Conservation (phyloP, 2,329 filamentous ascomycete species). For the Bipolaris sorokiniana region DNA sequence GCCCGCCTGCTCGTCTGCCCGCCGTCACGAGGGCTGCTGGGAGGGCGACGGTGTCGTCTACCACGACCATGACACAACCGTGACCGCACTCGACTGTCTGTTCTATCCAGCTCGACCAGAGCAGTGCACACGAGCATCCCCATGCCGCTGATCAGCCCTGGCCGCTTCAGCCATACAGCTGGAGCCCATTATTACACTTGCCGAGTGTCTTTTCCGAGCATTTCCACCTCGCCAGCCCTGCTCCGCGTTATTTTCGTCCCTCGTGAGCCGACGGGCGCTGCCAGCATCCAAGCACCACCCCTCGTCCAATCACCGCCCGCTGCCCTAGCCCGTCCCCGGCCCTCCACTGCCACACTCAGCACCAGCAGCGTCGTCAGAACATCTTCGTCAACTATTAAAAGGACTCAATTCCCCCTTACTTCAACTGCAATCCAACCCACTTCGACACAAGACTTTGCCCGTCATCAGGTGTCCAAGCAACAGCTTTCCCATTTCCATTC, state of each 20-base stretch:
- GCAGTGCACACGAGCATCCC: background rate
- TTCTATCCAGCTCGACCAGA: background rate
- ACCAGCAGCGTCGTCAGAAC: constrained; percentile 41
- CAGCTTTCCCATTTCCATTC: constrained; percentile 65
- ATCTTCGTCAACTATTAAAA: constrained; percentile 46
- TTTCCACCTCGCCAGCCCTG: constrained; percentile 24
- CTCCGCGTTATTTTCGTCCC: constrained; percentile 41
- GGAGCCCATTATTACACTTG: constrained; percentile 17
- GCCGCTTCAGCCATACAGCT: constrained; percentile 17
- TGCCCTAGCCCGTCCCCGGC: constrained; percentile 32
- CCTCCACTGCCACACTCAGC: constrained; percentile 28
- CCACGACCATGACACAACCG: constrained; percentile 23
- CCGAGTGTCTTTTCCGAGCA: constrained; percentile 30
- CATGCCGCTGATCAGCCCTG: constrained; percentile 11
- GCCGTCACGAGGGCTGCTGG: constrained; percentile 21
- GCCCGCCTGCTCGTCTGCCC: background rate
- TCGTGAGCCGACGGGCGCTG: constrained; percentile 30
- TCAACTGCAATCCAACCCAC: constrained; percentile 51
- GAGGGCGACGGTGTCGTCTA: constrained; percentile 1
- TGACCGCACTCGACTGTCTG: constrained; percentile 11
- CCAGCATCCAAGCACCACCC: constrained; percentile 19
- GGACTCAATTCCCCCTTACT: constrained; percentile 42
- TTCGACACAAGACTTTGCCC: constrained; percentile 62
- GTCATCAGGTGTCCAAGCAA: constrained; percentile 64
- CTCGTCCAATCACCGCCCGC: constrained; percentile 33